These are phyloP conservation scores for Yamadazyma spencermartinsiae DNA, from an alignment of 1,139 yeast genomes.

Conservation along the genomic window DNA sequence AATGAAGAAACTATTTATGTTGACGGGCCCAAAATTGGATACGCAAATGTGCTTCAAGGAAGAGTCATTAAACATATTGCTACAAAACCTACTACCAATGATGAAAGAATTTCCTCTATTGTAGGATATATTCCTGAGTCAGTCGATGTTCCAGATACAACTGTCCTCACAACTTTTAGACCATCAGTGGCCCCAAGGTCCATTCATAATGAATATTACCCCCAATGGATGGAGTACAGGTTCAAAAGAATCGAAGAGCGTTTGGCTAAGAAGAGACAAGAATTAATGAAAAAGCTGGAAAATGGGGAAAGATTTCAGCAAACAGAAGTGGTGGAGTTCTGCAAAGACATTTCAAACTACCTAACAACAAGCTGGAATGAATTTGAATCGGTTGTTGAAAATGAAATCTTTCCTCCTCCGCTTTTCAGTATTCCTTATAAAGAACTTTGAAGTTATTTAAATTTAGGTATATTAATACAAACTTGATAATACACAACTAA, in stretches of 20 bases:
- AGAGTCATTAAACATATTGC: constrained; percentile 36
- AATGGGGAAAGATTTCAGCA: constrained; percentile 37
- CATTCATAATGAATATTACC: constrained; percentile 42
- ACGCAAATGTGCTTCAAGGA: constrained; percentile 36
- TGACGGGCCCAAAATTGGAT: constrained; percentile 34
- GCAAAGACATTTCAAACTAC: constrained; percentile 38
- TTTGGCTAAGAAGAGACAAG: constrained; percentile 24
- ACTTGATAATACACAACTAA: constrained; percentile 2
- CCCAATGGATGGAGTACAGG: constrained; percentile 47
- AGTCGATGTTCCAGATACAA: constrained; percentile 36
- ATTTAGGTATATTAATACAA: too few species aligned
- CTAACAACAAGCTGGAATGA: constrained; percentile 41
- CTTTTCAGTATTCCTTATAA: constrained; percentile 18
- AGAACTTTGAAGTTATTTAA: constrained; percentile 7
- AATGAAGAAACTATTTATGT: constrained; percentile 26
- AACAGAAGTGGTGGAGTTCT: constrained; percentile 29
- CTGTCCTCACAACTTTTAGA: constrained; percentile 42
- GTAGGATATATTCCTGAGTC: constrained; percentile 46
- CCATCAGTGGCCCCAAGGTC: constrained; percentile 41
- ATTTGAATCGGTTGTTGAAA: constrained; percentile 32
- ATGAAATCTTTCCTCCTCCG: constrained; percentile 26
- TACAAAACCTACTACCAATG: constrained; percentile 30
- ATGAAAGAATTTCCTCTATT: constrained; percentile 39
- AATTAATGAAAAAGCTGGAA: constrained; percentile 18
- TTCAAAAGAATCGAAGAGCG: constrained; percentile 35